These are phyloP conservation scores for Lasiosphaeria ovina DNA, from an alignment of 495 filamentous ascomycete genomes.

Conservation along the genomic window DNA sequence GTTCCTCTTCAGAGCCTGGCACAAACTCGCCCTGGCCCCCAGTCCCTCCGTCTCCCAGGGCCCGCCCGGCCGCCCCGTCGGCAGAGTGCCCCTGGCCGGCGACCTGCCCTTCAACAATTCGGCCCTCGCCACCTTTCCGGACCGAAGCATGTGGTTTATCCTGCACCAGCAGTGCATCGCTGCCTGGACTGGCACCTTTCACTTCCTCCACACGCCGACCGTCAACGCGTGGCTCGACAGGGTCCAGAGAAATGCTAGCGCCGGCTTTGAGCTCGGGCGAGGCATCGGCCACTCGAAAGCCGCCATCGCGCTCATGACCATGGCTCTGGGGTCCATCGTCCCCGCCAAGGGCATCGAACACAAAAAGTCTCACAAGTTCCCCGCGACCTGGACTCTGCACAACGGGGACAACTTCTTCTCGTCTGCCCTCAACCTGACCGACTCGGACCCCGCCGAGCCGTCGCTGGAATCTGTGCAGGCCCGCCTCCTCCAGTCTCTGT, in stretches of 20 bases:
- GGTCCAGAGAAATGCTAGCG: conserved; percentile 17
- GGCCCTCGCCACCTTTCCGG: conserved; percentile 5
- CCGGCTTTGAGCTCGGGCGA: conserved; percentile 9
- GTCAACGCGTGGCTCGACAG: conserved; percentile 18
- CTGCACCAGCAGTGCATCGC: conserved; percentile 22
- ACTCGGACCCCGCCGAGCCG: conserved; percentile 18
- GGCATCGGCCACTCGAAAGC: conserved; percentile 22
- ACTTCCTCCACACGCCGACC: conserved; percentile 24
- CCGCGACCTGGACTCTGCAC: conserved; percentile 17
- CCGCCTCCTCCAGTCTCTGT: conserved; percentile 26
- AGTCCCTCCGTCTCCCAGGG: background rate
- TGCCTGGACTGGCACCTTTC: conserved; percentile 26
- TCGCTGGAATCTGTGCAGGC: conserved; percentile 26
- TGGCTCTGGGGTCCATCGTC: conserved; percentile 25
- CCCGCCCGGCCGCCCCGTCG: background rate
- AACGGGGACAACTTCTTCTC: conserved; percentile 23
- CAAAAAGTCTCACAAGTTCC: conserved; percentile 1
- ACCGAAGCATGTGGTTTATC: conserved; percentile 9
- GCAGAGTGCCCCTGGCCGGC: background rate
- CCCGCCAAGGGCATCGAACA: conserved; percentile 4
- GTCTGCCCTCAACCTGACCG: conserved; percentile 13
- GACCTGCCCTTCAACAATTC: conserved; percentile 25
- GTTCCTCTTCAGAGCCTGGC: conserved; percentile 27
- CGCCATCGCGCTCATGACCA: conserved; percentile 25
- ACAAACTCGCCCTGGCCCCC: background rate